Conservation (phyloP, 805 yeast species). For the Monosporozyma aquatica region DNA sequence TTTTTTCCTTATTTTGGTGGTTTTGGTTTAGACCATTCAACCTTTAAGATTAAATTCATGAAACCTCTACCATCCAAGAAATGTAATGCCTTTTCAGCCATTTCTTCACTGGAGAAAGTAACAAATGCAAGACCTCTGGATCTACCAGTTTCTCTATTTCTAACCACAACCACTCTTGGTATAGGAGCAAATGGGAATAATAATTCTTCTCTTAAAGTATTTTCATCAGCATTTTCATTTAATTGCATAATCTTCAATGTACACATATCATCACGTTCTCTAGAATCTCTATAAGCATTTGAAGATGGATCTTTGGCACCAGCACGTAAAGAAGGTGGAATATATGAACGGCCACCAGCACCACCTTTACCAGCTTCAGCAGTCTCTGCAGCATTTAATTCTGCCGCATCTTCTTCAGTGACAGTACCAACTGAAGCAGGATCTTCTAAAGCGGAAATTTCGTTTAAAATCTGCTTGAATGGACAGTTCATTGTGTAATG, state of each 20-base stretch:
- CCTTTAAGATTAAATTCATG: slow-evolving; percentile 72
- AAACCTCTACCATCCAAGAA: slow-evolving; percentile 82
- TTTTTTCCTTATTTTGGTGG: slow-evolving; percentile 7
- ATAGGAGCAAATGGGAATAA: slow-evolving; percentile 56
- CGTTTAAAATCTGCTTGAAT: slow-evolving; percentile 73
- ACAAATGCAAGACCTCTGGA: slow-evolving; percentile 95
- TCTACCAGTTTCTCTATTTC: slow-evolving; percentile 87
- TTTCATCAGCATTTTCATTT: slow-evolving; percentile 77
- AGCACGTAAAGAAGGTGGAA: slow-evolving; percentile 49
- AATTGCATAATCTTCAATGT: slow-evolving; percentile 88
- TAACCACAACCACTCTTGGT: slow-evolving; percentile 73
- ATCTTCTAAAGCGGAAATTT: slow-evolving; percentile 35
- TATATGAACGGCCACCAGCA: slow-evolving; percentile 38
- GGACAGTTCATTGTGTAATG: slow-evolving; percentile 96
- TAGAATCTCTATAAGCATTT: slow-evolving; percentile 35
- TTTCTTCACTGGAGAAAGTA: slow-evolving; percentile 55
- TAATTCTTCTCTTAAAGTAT: slow-evolving; percentile 63
- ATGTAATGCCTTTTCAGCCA: slow-evolving; percentile 73
- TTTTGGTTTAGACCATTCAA: slow-evolving; percentile 49
- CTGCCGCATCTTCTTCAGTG: slow-evolving; percentile 29
- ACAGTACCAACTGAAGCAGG: slow-evolving; percentile 27
- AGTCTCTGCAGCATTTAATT: slow-evolving; percentile 15
- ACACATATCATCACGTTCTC: slow-evolving; percentile 73
- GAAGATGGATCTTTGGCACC: slow-evolving; percentile 35
- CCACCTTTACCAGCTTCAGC: slow-evolving; percentile 23